phyloP scores from a whole-genome alignment of 2,329 filamentous ascomycete genomes.

The Helminthosporium solani region DNA sequence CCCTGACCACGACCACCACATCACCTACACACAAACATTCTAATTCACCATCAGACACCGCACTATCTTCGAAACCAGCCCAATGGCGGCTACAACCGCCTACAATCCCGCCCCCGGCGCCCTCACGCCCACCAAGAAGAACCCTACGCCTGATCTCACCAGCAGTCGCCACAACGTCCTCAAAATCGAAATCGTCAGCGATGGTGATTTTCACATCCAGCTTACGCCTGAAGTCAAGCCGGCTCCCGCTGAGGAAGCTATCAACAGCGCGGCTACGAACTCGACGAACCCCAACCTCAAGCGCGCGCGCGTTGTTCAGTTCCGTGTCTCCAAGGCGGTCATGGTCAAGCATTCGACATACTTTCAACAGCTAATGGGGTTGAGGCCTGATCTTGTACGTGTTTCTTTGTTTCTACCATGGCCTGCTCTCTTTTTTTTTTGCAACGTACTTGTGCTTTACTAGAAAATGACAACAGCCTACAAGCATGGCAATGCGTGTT shows the following conservation, averaged over 20 bases:
- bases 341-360: conserved; percentile 9
- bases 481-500: background rate
- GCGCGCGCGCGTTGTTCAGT: conserved; percentile 10
- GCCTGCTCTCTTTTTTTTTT: background rate
- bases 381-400: conserved; percentile 12
- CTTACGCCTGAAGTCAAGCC: conserved; percentile 11
- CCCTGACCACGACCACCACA: conserved; percentile 1
- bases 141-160: background rate
- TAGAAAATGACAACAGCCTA: background rate
- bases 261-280: background rate
- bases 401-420: background rate
- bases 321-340: conserved; percentile 10
- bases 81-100: conserved; percentile 6
- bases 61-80: background rate
- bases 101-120: conserved; percentile 3
- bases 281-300: background rate
- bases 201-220: conserved; percentile 15
- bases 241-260: conserved; percentile 5
- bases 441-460: background rate
- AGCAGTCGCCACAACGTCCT: conserved; percentile 1
- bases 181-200: conserved; percentile 7
- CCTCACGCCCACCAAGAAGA: background rate
- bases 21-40: background rate
- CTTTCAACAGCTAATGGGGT: conserved; percentile 9
- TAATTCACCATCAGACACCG: background rate